Evolutionary conservation across 805 yeast genomes (phyloP), one percentile per base, ranked within the genome.

Genomic region (Wickerhamomyces sydowiorum): DNA sequence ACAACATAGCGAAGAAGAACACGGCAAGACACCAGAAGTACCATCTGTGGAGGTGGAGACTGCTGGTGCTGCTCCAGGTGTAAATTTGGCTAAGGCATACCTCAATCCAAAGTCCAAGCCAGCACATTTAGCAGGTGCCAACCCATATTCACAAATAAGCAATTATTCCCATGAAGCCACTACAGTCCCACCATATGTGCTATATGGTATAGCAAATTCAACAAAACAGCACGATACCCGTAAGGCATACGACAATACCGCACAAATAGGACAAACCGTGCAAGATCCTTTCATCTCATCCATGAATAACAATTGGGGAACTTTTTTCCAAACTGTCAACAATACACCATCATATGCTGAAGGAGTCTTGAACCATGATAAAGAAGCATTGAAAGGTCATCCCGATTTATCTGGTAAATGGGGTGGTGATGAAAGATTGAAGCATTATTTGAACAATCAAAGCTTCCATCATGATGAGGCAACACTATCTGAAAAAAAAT

Each of bases 381-480:
- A 19, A 10, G 56, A 55, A 24, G 56, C 54, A 4, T 40, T 52
- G 19, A 58, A 56, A 17, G 46, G 50, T 42, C 62, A 65, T 25
- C 64, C 67, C 4, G 73, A 72, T 42, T 59, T 79, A 39, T 67
- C 72, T 34, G 72, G 73, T 1, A 64, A 70, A 18, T 86, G 93
- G 93, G 80, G 81, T 28, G 95, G 95, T 31, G 86, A 74, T 43
- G 75, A 75, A 42, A 61, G 89, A 45, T 65, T 86, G 46, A 72
- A 73, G 42, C 66, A 64, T 36, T 75, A 80, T 23, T 72, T 80
- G 47, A 57, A 57, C 36, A 60, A 74, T 43, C 61, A 63, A 27
- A 70, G 33, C 15, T 23, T 15, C 14, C 18, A 23, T 17, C 21
- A 22, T 15, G 34, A 25, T 13, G 29, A 23, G 4, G 14, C 23